phyloP scores from a whole-genome alignment of 306 rosid genomes.

The Calophaca sinica region DNA sequence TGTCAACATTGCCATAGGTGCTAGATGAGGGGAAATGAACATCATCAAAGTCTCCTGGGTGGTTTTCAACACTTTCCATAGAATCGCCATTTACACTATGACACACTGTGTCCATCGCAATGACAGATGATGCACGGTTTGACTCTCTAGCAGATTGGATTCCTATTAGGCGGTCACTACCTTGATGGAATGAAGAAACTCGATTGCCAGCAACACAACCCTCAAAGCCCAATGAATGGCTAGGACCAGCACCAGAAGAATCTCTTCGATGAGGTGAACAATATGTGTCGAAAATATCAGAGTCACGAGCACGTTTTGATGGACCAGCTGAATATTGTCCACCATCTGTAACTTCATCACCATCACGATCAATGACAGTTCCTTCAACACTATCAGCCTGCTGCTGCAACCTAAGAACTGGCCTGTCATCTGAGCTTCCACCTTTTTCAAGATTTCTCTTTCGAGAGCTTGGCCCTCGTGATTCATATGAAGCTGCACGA shows the following conservation, averaged over 20 bases:
- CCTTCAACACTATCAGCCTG: conserved; percentile 99
- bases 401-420: conserved; percentile 76
- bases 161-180: conserved; percentile 68
- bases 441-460: conserved; percentile 89
- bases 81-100: conserved; percentile 86
- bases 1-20: conserved; percentile 83
- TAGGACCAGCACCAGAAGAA: conserved; percentile 92
- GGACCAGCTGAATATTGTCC: conserved; percentile 93
- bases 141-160: conserved; percentile 84
- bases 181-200: conserved; percentile 73
- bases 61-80: conserved; percentile 98
- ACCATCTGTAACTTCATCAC: conserved; percentile 92
- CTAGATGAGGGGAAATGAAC: conserved; percentile 95
- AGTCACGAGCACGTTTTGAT: conserved; percentile 87
- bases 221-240: conserved; percentile 88
- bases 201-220: conserved; percentile 67
- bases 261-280: conserved; percentile 81
- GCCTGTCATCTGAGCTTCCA: conserved; percentile 87
- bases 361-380: conserved; percentile 96
- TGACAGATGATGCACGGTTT: conserved; percentile 94
- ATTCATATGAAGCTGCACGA: conserved; percentile 95
- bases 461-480: conserved; percentile 97
- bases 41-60: conserved; percentile 88
- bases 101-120: conserved; percentile 95
- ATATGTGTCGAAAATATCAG: conserved; percentile 75